Evolutionary conservation across 495 filamentous ascomycete species (phyloP).

Genomic region (Aspergillus mulundensis): DNA sequence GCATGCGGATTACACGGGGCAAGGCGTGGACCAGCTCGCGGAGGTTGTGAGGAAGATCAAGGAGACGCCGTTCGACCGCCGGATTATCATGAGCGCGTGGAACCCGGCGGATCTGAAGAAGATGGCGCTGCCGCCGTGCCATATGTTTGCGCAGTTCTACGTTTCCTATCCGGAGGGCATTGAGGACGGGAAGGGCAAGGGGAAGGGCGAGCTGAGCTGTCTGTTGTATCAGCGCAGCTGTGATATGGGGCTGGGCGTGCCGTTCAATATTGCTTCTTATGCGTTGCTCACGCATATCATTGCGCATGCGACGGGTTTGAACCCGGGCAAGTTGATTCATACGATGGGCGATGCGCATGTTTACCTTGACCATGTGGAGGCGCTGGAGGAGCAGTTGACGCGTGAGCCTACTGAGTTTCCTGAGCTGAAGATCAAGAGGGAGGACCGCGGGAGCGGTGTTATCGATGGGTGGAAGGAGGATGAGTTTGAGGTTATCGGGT

Average conservation of each 20-base stretch:
- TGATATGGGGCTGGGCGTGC: constrained; percentile 96
- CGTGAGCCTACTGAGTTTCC: constrained; percentile 82
- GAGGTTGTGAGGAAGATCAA: constrained; percentile 79
- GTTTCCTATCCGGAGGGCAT: constrained; percentile 63
- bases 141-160: constrained; percentile 99
- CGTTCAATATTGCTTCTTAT: constrained; percentile 96
- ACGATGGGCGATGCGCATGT: constrained; percentile 97
- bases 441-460: constrained; percentile 54
- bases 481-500: constrained; percentile 84
- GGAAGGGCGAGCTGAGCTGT: constrained; percentile 68
- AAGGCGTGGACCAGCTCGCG: constrained; percentile 89
- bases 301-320: constrained; percentile 76
- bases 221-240: constrained; percentile 90
- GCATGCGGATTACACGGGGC: constrained; percentile 74
- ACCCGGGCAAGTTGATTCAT: constrained; percentile 80
- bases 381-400: constrained; percentile 72
- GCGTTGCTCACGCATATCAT: constrained; percentile 91
- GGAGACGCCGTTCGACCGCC: constrained; percentile 77
- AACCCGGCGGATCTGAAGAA: constrained; percentile 79
- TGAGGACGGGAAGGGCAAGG: constrained; percentile 3
- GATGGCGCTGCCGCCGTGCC: constrained; percentile 96
- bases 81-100: constrained; percentile 90
- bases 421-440: constrained; percentile 61
- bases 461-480: constrained; percentile 82
- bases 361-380: constrained; percentile 89